Conservation (phyloP, 176 grass and related monocot genomes). For the Triticum urartu region DNA sequence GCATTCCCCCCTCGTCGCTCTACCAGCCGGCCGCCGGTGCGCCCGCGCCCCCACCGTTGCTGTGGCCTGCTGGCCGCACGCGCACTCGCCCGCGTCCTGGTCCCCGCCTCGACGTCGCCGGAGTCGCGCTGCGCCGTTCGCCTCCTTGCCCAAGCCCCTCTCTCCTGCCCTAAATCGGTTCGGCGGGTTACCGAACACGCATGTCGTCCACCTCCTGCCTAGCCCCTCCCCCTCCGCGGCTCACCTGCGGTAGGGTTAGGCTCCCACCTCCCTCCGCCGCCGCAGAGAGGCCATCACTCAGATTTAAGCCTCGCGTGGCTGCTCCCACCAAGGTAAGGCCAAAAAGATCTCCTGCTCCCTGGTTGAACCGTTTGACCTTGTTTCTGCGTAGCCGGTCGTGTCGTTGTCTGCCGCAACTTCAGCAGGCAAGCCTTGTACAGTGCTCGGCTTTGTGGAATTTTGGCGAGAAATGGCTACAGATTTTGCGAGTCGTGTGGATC, state of each 20-base stretch:
- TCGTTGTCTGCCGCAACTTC: background rate
- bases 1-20: too few relatives aligned
- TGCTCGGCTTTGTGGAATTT: background rate
- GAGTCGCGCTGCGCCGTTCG: too few relatives aligned
- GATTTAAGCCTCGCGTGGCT: background rate
- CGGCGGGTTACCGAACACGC: background rate
- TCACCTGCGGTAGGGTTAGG: background rate
- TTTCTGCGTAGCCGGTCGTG: background rate
- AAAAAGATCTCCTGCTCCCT: background rate
- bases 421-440: background rate
- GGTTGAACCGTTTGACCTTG: background rate
- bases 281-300: conserved; percentile 4
- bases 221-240: background rate
- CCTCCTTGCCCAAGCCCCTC: too few relatives aligned
- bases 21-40: too few relatives aligned
- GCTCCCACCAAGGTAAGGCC: conserved; percentile 29
- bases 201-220: conserved; percentile 44
- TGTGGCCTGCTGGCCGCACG: too few relatives aligned
- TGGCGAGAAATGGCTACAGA: background rate
- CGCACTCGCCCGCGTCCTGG: too few relatives aligned
- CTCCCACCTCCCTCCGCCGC: background rate
- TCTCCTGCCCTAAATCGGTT: too few relatives aligned
- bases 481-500: background rate
- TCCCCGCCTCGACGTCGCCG: too few relatives aligned
- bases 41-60: too few relatives aligned